Evolutionary conservation across 2,329 filamentous ascomycete species (phyloP).

Genomic region (Botrytis galanthina): DNA sequence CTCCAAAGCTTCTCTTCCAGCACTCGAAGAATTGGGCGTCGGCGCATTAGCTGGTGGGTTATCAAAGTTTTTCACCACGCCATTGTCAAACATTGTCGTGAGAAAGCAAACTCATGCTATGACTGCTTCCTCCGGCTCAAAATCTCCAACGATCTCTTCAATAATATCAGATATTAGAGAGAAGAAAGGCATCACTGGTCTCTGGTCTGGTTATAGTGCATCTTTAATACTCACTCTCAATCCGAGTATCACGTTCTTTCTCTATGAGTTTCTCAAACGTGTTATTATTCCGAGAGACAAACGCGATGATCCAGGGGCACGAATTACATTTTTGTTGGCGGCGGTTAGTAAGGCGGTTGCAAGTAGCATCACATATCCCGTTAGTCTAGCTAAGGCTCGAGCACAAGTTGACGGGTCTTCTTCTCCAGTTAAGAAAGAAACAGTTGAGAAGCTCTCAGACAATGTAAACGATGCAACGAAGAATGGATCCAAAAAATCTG

Average conservation of each 20-base stretch:
- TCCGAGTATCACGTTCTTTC: slow-evolving; percentile 79
- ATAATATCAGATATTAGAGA: slow-evolving; percentile 62
- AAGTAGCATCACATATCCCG: slow-evolving; percentile 76
- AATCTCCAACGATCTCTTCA: slow-evolving; percentile 44
- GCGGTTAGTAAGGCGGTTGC: slow-evolving; percentile 77
- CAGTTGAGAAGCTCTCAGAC: slow-evolving; percentile 34
- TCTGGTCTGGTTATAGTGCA: slow-evolving; percentile 88
- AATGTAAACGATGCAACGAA: slow-evolving; percentile 36
- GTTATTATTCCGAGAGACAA: slow-evolving; percentile 53
- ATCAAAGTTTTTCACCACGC: slow-evolving; percentile 74
- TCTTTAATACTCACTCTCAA: slow-evolving; percentile 79
- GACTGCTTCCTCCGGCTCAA: slow-evolving; percentile 41
- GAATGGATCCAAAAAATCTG: slow-evolving; percentile 31
- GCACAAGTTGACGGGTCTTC: slow-evolving; percentile 54
- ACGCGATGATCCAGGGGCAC: slow-evolving; percentile 51
- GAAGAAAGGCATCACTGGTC: slow-evolving; percentile 70
- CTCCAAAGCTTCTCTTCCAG: slow-evolving; percentile 48
- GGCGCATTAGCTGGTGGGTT: slow-evolving; percentile 73
- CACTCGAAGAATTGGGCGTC: slow-evolving; percentile 70
- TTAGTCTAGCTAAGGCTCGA: slow-evolving; percentile 79
- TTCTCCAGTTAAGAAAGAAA: slow-evolving; percentile 41
- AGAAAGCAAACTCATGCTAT: slow-evolving; percentile 71
- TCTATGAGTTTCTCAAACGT: slow-evolving; percentile 70
- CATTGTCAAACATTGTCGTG: slow-evolving; percentile 78
- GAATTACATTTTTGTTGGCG: slow-evolving; percentile 63